These are phyloP conservation scores for Poa annua DNA, from an alignment of 176 grass and related monocot genomes.

Conservation along the genomic window DNA sequence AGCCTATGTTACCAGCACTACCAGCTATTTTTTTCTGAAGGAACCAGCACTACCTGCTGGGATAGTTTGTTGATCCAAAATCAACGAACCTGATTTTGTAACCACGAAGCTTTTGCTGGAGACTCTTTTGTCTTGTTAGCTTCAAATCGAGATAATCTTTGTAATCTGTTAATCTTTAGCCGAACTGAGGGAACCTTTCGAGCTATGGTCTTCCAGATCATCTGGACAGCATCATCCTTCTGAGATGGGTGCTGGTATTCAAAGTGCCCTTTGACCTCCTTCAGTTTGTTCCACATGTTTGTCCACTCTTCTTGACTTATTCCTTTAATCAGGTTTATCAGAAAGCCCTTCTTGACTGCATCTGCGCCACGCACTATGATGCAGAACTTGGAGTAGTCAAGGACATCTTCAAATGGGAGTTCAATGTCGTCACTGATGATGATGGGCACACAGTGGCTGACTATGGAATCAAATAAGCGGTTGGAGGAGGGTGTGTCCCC, in stretches of 20 bases:
- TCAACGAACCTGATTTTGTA: conserved; percentile 44
- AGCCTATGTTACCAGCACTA: conserved; percentile 6
- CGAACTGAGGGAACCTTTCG: conserved; percentile 61
- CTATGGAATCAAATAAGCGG: conserved; percentile 67
- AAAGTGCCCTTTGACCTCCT: conserved; percentile 64
- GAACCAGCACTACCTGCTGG: neutral
- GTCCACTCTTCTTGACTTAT: conserved; percentile 61
- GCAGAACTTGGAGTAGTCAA: conserved; percentile 68
- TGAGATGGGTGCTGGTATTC: conserved; percentile 64
- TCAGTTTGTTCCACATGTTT: conserved; percentile 65
- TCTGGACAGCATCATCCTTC: conserved; percentile 66
- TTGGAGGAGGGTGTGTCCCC: conserved; percentile 75
- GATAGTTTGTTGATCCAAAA: conserved; percentile 29
- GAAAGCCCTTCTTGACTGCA: conserved; percentile 61
- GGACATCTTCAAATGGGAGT: conserved; percentile 68
- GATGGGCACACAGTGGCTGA: conserved; percentile 65
- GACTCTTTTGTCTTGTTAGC: conserved; percentile 42
- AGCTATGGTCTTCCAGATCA: conserved; percentile 77
- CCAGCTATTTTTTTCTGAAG: too few species aligned
- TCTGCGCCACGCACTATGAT: conserved; percentile 54
- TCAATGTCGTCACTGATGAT: conserved; percentile 73
- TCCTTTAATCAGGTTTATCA: conserved; percentile 62
- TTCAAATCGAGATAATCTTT: conserved; percentile 53
- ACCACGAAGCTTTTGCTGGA: conserved; percentile 37
- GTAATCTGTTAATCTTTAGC: conserved; percentile 59